phyloP scores from a whole-genome alignment of 345 rosid genomes.

The Citrus maxima region DNA sequence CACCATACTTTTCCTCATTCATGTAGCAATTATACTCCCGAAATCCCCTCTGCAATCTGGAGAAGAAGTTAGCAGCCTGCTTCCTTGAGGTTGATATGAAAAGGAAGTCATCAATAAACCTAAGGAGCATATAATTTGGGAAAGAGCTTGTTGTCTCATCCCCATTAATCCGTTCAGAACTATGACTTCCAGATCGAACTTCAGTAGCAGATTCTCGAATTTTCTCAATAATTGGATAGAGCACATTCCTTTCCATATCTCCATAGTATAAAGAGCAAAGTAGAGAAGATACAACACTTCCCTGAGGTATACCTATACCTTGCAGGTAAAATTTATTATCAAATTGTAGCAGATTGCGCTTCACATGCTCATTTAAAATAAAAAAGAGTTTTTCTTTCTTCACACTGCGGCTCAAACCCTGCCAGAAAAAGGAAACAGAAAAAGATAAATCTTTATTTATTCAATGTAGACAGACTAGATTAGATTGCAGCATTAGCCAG shows the following conservation, averaged over 20 bases:
- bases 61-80: constrained; percentile 53
- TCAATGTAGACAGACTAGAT: not conserved
- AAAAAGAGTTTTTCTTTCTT: constrained; percentile 35
- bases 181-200: constrained; percentile 18
- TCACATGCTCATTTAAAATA: constrained; percentile 53
- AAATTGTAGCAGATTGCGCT: constrained; percentile 52
- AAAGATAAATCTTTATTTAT: not conserved
- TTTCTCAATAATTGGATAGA: constrained; percentile 61
- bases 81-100: constrained; percentile 74
- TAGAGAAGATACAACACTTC: constrained; percentile 67
- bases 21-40: constrained; percentile 70
- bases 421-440: constrained; percentile 5
- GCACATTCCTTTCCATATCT: constrained; percentile 62
- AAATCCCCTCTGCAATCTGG: constrained; percentile 55
- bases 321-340: constrained; percentile 57
- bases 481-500: not conserved
- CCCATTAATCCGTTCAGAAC: not conserved
- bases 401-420: constrained; percentile 35
- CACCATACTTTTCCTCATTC: constrained; percentile 64
- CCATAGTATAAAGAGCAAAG: constrained; percentile 84
- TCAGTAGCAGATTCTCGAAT: constrained; percentile 16
- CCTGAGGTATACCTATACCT: constrained; percentile 77
- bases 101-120: constrained; percentile 78
- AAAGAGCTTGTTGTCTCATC: constrained; percentile 24
- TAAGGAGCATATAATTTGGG: constrained; percentile 45